phyloP scores from a whole-genome alignment of 768 basidiomycete genomes.

The Mycena belliarum region DNA sequence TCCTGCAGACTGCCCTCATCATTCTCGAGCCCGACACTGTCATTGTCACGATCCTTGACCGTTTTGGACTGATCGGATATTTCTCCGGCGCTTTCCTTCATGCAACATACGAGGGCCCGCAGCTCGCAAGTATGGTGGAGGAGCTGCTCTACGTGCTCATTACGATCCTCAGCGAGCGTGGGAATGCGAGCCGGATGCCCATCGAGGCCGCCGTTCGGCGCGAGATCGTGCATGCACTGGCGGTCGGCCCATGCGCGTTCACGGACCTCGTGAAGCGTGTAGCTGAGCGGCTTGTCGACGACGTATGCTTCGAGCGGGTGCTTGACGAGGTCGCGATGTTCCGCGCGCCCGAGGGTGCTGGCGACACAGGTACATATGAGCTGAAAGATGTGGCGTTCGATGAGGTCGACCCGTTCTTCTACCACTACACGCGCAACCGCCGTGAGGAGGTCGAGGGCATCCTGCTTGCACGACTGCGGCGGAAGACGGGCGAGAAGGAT shows the following conservation, averaged over 20 bases:
- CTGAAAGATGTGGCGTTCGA: slow-evolving; percentile 80
- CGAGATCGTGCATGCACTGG: slow-evolving; percentile 89
- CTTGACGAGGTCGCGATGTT: slow-evolving; percentile 80
- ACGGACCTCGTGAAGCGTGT: slow-evolving; percentile 91
- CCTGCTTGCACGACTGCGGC: slow-evolving; percentile 66
- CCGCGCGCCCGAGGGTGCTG: slow-evolving; percentile 72
- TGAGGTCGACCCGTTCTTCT: slow-evolving; percentile 94
- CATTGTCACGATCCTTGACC: slow-evolving; percentile 84
- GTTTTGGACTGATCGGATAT: slow-evolving; percentile 80
- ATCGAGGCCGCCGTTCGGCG: slow-evolving; percentile 67
- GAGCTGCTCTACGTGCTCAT: slow-evolving; percentile 89
- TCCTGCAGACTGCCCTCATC: slow-evolving; percentile 82
- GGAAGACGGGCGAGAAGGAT: slow-evolving; percentile 59
- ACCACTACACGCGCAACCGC: slow-evolving; percentile 92
- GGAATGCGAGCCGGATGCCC: slow-evolving; percentile 68
- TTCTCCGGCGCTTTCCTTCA: slow-evolving; percentile 71
- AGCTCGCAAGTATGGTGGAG: slow-evolving; percentile 85
- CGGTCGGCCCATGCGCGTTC: slow-evolving; percentile 83
- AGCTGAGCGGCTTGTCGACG: slow-evolving; percentile 86
- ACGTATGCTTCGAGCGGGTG: slow-evolving; percentile 77
- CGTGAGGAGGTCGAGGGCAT: slow-evolving; percentile 87
- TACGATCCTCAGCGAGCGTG: slow-evolving; percentile 81
- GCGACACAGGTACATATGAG: slow-evolving; percentile 86
- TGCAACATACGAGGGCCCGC: slow-evolving; percentile 64
- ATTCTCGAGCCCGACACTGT: slow-evolving; percentile 77